Conservation (phyloP, 2,329 filamentous ascomycete species). For the Coniochaeta ligniaria region DNA sequence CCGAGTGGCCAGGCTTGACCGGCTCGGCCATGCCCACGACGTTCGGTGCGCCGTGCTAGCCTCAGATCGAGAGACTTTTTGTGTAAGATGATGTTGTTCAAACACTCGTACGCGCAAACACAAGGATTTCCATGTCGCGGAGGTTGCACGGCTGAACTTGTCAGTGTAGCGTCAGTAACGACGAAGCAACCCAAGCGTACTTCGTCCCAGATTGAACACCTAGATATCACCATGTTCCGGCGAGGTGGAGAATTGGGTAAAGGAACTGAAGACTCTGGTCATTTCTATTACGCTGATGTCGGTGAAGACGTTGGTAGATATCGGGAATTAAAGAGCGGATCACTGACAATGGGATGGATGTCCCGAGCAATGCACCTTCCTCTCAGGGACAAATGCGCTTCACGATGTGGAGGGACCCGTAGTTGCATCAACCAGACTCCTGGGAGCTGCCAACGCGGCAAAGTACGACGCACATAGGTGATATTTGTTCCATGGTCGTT, state of each 20-base stretch:
- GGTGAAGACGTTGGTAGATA: not conserved
- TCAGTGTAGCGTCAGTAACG: not conserved
- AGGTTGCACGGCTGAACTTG: not conserved
- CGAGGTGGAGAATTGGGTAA: not conserved
- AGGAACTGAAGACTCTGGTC: not conserved
- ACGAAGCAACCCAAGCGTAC: not conserved
- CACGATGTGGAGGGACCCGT: not conserved
- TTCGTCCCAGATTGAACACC: not conserved
- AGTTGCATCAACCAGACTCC: not conserved
- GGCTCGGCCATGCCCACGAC: not conserved
- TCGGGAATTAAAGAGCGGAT: not conserved
- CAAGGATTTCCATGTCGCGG: not conserved
- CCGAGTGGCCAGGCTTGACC: too few relatives aligned
- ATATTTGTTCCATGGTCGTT: not conserved
- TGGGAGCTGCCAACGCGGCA: not conserved
- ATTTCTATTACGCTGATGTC: not conserved
- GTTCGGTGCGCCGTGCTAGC: not conserved
- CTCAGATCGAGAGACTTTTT: not conserved
- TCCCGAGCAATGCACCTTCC: not conserved
- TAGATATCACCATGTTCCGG: not conserved
- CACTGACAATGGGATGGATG: too few relatives aligned
- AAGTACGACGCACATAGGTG: not conserved
- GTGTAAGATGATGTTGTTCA: not conserved
- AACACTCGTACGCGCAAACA: not conserved
- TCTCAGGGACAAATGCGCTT: not conserved